These are phyloP conservation scores for Cyclotella kingstonii DNA, from an alignment of 108 stramenopile genomes.

Conservation along the genomic window DNA sequence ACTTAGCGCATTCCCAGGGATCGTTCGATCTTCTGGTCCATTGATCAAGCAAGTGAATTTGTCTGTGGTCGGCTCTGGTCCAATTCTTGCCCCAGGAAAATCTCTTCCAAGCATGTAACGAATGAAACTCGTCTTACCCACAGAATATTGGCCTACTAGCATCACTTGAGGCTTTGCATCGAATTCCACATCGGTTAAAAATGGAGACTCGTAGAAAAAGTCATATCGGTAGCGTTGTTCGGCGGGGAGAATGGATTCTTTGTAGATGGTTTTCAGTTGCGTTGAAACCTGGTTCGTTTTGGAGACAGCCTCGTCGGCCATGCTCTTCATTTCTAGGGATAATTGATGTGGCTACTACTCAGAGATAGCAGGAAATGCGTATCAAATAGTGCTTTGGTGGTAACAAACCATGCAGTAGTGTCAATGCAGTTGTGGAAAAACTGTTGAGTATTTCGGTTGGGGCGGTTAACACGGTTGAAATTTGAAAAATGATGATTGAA, in stretches of 20 bases:
- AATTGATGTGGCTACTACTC: too few species aligned
- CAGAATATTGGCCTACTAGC: conserved; percentile 96
- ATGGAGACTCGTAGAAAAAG: conserved; percentile 84
- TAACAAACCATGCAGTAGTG: too few species aligned
- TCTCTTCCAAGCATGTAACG: conserved; percentile 84
- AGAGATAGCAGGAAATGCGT: too few species aligned
- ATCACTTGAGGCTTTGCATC: conserved; percentile 97
- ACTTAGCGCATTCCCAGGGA: conserved; percentile 97
- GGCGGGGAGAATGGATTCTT: conserved; percentile 70
- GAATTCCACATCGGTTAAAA: conserved; percentile 83
- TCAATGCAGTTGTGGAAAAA: too few species aligned
- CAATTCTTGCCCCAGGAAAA: conserved; percentile 92
- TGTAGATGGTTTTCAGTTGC: conserved; percentile 79
- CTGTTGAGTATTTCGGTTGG: too few species aligned
- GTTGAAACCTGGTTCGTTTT: conserved; percentile 37
- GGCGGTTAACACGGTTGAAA: too few species aligned
- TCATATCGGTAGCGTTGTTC: conserved; percentile 84
- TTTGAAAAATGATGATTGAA: too few species aligned
- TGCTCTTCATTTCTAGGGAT: too few species aligned
- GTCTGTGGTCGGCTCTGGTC: conserved; percentile 98
- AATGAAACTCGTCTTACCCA: conserved; percentile 94
- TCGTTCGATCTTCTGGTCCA: conserved; percentile 93
- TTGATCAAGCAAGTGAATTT: conserved; percentile 95
- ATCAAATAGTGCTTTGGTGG: too few species aligned
- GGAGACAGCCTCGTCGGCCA: conserved; percentile 18